These are phyloP conservation scores for Albizia julibrissin DNA, from an alignment of 306 rosid genomes.

Conservation along the genomic window DNA sequence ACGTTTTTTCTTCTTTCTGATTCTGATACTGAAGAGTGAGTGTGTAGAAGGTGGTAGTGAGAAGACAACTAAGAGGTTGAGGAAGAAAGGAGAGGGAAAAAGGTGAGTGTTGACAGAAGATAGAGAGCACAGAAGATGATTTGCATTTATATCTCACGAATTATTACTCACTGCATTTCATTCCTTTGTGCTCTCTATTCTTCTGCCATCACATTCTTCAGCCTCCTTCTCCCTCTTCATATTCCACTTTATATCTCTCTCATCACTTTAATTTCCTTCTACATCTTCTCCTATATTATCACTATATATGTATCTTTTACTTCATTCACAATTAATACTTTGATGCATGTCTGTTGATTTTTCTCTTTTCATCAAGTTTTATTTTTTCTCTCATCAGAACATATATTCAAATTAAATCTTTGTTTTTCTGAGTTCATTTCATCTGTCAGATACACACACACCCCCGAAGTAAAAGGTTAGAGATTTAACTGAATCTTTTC, in stretches of 20 bases:
- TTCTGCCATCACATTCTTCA: constrained; percentile 51
- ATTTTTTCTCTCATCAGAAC: background rate
- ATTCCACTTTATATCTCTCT: background rate
- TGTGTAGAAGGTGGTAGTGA: background rate
- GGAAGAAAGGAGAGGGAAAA: constrained; percentile 13
- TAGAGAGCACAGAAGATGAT: constrained; percentile 93
- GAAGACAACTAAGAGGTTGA: background rate
- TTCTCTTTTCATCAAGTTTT: background rate
- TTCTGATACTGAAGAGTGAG: background rate
- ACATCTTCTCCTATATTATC: background rate
- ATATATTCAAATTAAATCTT: background rate
- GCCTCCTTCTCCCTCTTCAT: background rate
- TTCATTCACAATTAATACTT: background rate
- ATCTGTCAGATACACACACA: background rate
- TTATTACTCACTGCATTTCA: constrained; percentile 34
- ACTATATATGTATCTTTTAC: background rate
- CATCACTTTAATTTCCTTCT: constrained; percentile 9
- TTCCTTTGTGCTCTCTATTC: constrained; percentile 61
- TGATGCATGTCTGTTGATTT: background rate
- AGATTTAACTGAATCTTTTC: constrained; percentile 10
- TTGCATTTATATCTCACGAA: constrained; percentile 27
- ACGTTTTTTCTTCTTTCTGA: background rate
- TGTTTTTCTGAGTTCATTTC: background rate
- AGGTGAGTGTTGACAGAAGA: constrained; percentile 89
- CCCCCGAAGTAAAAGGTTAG: background rate